Evolutionary conservation across 2,329 filamentous ascomycete genomes (phyloP).

Genomic region (Fusarium sp.): DNA sequence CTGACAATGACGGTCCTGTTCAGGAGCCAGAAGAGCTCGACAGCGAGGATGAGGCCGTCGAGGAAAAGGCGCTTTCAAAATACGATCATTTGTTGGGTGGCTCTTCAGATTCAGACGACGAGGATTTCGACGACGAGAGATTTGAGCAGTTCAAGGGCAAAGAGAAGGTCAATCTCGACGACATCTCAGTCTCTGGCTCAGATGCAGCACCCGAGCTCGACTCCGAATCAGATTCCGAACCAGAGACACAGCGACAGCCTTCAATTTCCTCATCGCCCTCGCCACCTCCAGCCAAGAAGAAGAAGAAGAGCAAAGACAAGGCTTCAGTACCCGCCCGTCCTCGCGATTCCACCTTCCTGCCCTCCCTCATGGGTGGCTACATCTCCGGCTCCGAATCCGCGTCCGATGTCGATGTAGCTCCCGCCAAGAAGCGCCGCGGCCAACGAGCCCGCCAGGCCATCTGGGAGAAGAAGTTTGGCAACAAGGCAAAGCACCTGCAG

Average conservation of each 20-base stretch:
- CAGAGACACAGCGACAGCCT: constrained; percentile 22
- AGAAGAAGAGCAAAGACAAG: constrained; percentile 47
- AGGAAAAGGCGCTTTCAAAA: constrained; percentile 51
- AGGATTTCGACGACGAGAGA: constrained; percentile 49
- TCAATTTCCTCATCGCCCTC: constrained; percentile 48
- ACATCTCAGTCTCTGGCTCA: constrained; percentile 52
- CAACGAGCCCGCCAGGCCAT: constrained; percentile 82
- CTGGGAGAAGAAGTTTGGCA: constrained; percentile 82
- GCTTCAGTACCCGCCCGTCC: constrained; percentile 18
- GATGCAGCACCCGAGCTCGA: constrained; percentile 46
- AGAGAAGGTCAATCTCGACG: constrained; percentile 51
- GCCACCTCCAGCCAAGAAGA: constrained; percentile 47
- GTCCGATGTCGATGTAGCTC: constrained; percentile 71
- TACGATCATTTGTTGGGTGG: constrained; percentile 58
- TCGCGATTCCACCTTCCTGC: constrained; percentile 70
- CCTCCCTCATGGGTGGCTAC: constrained; percentile 81
- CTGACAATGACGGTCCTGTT: constrained; percentile 36
- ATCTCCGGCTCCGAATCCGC: constrained; percentile 77
- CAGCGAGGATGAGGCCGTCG: constrained; percentile 43
- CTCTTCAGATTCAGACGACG: constrained; percentile 52
- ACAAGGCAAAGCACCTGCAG: constrained; percentile 72
- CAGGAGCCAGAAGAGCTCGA: constrained; percentile 32
- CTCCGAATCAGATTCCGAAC: constrained; percentile 38
- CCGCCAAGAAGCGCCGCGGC: constrained; percentile 76
- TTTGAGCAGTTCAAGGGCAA: constrained; percentile 46